Base-by-base conservation (phyloP, 2,329 filamentous ascomycete species). In the Bretziella fagacearum region DNA sequence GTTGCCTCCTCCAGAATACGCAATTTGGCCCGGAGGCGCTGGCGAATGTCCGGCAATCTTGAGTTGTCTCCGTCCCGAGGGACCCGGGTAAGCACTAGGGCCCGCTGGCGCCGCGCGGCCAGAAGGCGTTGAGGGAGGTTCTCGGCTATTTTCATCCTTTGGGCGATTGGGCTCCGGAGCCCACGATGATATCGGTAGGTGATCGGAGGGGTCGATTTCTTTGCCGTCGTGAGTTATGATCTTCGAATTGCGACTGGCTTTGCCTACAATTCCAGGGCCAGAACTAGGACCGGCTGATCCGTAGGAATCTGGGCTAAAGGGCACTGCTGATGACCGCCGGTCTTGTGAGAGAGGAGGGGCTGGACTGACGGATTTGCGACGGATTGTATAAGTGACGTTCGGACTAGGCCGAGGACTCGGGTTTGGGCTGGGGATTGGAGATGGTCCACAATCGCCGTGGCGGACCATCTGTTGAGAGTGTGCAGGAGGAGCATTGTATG, bases 171-270 rank as follows among this genome's bases (percentile, higher is more conserved):
- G 81, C 55, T 86, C 81, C 0, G 81, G 81, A 1, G 81, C 81
- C 81, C 81, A 86, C 1, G 75, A 75, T 47, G 83, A 77, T 58
- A 84, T 73, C 0, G 83, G 83, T 11, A 87, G 67, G 57, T 87
- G 82, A 59, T 89, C 83, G 0, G 81, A 84, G 1, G 83, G 83
- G 56, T 89, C 83, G 47, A 89, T 72, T 55, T 85, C 79, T 47
- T 79, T 71, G 5, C 83, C 83, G 57, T 85, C 81, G 52, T 81
- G 71, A 1, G 76, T 81, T 46, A 86, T 77, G 51, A 87, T 84
- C 56, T 84, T 84, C 6, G 1, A 55, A 51, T n/a, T 58, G 7
- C 5, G 2, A 39, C n/a, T n/a, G 17, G 40, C 26, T 26, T 43
- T 43, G 17, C 18, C 18, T 11, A 15, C n/a, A 11, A 39, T 23